Conservation (phyloP, 805 yeast species). For the Kuraishia ogatae region DNA sequence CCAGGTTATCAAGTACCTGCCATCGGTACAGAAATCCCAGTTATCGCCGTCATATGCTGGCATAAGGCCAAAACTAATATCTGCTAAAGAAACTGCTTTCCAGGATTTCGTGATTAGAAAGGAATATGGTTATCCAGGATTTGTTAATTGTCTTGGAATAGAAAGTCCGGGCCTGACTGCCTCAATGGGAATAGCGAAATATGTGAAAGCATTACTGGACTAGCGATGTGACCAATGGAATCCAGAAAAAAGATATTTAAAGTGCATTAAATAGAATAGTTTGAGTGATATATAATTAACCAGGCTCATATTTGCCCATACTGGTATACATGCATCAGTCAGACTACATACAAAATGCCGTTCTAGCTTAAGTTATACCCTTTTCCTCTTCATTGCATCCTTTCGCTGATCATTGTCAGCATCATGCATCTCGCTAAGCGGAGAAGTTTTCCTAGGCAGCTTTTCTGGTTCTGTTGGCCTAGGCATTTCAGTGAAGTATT, state of each 20-base stretch:
- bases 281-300: too few species aligned
- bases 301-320: too few species aligned
- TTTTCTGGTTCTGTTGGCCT: conserved; percentile 60
- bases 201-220: conserved; percentile 35
- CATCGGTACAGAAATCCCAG: conserved; percentile 41
- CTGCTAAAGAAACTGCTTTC: conserved; percentile 36
- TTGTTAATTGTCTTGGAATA: conserved; percentile 71
- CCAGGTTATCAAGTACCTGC: conserved; percentile 57
- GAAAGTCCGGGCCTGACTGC: conserved; percentile 90
- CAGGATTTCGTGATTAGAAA: conserved; percentile 68
- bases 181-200: conserved; percentile 73
- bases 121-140: conserved; percentile 69
- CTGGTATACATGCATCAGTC: neutral
- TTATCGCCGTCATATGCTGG: conserved; percentile 70
- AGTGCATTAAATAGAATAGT: too few species aligned
- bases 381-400: neutral
- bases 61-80: conserved; percentile 68
- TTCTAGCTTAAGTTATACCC: neutral
- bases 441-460: conserved; percentile 36
- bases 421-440: neutral
- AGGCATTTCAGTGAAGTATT: conserved; percentile 68
- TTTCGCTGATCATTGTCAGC: neutral
- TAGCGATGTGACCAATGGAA: neutral
- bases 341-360: neutral
- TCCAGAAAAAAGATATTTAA: too few species aligned